Base-by-base conservation (phyloP, 2,329 filamentous ascomycete genomes). In the Nannizziopsis barbatae region DNA sequence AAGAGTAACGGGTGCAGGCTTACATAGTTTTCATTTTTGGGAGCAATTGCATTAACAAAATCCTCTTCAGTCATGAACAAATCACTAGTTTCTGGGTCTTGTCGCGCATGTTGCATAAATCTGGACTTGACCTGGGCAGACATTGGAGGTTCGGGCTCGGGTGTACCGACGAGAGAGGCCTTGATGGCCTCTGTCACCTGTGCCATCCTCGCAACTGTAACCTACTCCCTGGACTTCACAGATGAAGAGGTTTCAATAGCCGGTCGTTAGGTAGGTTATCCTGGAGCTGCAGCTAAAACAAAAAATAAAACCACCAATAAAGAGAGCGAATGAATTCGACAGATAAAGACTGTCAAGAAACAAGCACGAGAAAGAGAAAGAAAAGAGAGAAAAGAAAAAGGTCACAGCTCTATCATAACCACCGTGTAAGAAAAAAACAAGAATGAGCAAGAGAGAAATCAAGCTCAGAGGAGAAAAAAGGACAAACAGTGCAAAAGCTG, bases 1-100 rank as follows among this genome's bases (percentile, higher is more conserved):
- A 38, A 15, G 17, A 27, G n/a, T 15, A 41, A 22, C 6, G 12
- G 12, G 18, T 7, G 4, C 38, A 36, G 17, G 7, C 85, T 80
- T 72, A 95, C 90, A 70, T 92, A 96, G 71, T 96, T 88, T 68
- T 95, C 87, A 51, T 80, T 75, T 42, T 77, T 75, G 4, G 92
- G 92, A 58, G 87, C 89, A 70, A 98, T 81, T 22, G 90, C 90
- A 61, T 89, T 75, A 59, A 95, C 80, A 66, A 98, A 98, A 64
- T 93, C 79, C n/a, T 89, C 79, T 53, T 84, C 79, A 40, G 77
- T 81, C 78, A 98, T 84, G 62, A 77, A 87, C 49, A 81, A 73
- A 60, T 95, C 86, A 50, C 84, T 89, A 8, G 80, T 76, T 57
- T 80, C 74, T 52, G 82, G 73, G 61, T 94, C 86, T 65, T 83